These are phyloP conservation scores for Termitomyces sp. DNA, from an alignment of 768 basidiomycete genomes.

Conservation along the genomic window DNA sequence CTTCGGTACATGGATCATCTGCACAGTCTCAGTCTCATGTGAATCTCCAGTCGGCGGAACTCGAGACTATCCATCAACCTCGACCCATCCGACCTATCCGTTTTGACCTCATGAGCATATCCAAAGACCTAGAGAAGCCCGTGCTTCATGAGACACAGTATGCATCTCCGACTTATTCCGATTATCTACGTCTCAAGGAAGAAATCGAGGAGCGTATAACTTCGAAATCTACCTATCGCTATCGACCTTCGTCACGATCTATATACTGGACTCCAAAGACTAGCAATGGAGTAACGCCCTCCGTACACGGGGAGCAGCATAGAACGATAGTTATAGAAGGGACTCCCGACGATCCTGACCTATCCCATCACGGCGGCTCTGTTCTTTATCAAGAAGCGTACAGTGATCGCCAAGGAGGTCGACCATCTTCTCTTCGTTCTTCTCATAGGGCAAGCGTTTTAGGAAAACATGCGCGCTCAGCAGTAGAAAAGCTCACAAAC, in stretches of 20 bases:
- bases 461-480: not conserved
- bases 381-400: not conserved
- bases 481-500: not conserved
- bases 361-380: not conserved
- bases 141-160: not conserved
- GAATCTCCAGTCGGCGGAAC: not conserved
- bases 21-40: not conserved
- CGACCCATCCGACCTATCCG: not conserved
- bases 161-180: not conserved
- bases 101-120: not conserved
- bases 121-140: not conserved
- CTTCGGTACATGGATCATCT: not conserved
- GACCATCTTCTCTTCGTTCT: not conserved
- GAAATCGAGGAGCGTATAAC: not conserved
- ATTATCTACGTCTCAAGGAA: not conserved
- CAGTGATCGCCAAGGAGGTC: not conserved
- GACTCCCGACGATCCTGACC: not conserved
- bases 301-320: not conserved
- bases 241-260: not conserved
- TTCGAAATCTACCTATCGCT: not conserved
- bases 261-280: not conserved
- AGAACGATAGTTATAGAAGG: not conserved
- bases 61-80: not conserved
- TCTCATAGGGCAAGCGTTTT: not conserved
- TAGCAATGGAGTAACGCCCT: too few relatives aligned